phyloP scores from a whole-genome alignment of 2,329 filamentous ascomycete genomes.

The Xylariaceae sp. region DNA sequence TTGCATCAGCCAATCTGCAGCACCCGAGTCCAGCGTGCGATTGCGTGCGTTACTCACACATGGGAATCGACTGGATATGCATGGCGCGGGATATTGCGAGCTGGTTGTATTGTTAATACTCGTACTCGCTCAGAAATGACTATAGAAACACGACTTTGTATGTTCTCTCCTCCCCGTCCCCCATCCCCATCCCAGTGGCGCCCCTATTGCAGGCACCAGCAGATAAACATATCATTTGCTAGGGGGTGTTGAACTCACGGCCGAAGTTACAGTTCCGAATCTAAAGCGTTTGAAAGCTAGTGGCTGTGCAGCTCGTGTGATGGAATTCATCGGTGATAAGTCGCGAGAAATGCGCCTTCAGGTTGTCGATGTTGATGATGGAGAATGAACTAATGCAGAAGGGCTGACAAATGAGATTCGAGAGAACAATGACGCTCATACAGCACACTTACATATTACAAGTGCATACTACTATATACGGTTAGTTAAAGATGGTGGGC shows the following conservation, averaged over 20 bases:
- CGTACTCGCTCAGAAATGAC: not conserved
- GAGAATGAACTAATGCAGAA: no score
- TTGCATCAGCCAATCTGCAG: no score
- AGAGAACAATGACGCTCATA: no score
- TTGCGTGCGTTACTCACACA: constrained; percentile 72
- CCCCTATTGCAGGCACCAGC: not conserved
- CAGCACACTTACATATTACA: no score
- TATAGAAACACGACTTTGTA: not conserved
- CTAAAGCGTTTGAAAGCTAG: constrained; percentile 29
- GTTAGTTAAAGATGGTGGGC: no score
- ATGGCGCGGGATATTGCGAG: constrained; percentile 47
- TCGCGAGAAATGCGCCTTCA: constrained; percentile 5
- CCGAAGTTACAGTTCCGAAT: constrained; percentile 25
- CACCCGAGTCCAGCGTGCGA: no score
- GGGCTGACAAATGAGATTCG: no score
- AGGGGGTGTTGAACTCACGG: constrained; percentile 24
- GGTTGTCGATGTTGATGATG: no score
- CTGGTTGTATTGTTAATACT: constrained; percentile 23
- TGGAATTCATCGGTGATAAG: constrained; percentile 36
- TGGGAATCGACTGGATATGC: constrained; percentile 84
- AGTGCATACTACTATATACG: no score
- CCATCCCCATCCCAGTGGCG: not conserved
- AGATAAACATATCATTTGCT: not conserved
- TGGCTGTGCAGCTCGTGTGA: constrained; percentile 33
- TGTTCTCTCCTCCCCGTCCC: not conserved